Conservation (phyloP, 768 basidiomycete genomes). For the Podaxis carcinomalis region DNA sequence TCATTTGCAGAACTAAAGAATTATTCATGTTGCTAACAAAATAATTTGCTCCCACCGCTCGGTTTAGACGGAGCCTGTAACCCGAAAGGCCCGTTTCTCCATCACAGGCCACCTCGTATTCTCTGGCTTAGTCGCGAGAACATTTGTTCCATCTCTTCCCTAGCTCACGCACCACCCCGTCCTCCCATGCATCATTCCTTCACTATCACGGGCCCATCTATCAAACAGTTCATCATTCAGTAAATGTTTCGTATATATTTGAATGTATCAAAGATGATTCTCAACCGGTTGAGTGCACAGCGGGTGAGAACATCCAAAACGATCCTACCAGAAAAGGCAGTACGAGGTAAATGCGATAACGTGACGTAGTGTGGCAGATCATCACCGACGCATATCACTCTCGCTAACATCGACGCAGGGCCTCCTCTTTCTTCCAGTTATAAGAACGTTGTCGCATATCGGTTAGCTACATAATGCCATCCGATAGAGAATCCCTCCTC, state of each 20-base stretch:
- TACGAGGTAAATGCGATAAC: constrained; percentile 5
- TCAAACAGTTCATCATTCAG: too few species aligned
- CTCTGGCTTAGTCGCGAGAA: too few species aligned
- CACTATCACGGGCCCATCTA: too few species aligned
- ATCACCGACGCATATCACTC: not conserved
- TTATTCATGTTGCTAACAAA: not conserved
- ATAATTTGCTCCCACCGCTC: too few species aligned
- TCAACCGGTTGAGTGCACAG: not conserved
- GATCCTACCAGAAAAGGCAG: not conserved
- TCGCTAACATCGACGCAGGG: constrained; percentile 2
- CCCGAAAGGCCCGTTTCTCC: too few species aligned
- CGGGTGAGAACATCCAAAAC: not conserved
- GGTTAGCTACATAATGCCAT: constrained; percentile 33
- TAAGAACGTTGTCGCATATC: constrained; percentile 4
- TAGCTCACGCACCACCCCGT: too few species aligned
- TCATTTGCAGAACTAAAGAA: not conserved
- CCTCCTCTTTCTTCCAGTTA: not conserved
- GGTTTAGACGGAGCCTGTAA: too few species aligned
- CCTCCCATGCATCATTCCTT: too few species aligned
- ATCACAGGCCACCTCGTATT: too few species aligned
- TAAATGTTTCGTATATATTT: too few species aligned
- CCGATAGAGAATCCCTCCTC: constrained; percentile 71
- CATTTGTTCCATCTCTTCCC: too few species aligned
- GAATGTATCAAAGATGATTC: not conserved
- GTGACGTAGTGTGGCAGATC: not conserved